These are phyloP conservation scores for Xylaria palmicola DNA, from an alignment of 495 filamentous ascomycete species.

Conservation along the genomic window DNA sequence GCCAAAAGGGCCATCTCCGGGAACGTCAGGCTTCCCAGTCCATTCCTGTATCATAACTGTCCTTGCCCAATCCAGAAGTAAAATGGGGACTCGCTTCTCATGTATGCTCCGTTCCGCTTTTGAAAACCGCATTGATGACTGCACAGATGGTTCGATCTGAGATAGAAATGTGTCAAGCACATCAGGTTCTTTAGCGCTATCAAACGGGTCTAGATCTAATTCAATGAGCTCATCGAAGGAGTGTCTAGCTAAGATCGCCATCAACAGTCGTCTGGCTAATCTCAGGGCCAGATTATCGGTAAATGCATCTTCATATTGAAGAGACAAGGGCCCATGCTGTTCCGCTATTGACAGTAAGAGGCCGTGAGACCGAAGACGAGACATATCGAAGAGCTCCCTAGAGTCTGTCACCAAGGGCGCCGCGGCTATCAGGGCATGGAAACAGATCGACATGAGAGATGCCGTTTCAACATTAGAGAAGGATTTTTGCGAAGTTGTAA, in stretches of 20 bases:
- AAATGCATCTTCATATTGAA: constrained; percentile 57
- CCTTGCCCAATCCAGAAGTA: constrained; percentile 76
- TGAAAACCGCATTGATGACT: constrained; percentile 43
- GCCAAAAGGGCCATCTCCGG: constrained; percentile 63
- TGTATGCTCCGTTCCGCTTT: constrained; percentile 47
- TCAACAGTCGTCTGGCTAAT: constrained; percentile 49
- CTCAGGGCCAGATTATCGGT: constrained; percentile 51
- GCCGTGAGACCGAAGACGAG: constrained; percentile 50
- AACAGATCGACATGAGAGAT: constrained; percentile 50
- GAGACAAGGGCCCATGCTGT: constrained; percentile 45
- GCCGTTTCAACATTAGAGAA: constrained; percentile 49
- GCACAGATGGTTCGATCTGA: constrained; percentile 46
- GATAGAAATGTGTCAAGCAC: constrained; percentile 48
- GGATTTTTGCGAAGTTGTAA: constrained; percentile 33
- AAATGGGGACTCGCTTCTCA: constrained; percentile 51
- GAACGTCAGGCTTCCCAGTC: constrained; percentile 70
- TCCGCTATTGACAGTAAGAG: constrained; percentile 36
- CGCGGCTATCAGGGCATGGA: constrained; percentile 53
- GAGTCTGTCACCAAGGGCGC: constrained; percentile 47
- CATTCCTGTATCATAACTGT: constrained; percentile 73
- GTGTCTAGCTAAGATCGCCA: constrained; percentile 49
- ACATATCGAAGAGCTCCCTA: constrained; percentile 49
- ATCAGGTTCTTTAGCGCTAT: constrained; percentile 34
- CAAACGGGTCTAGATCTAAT: constrained; percentile 27
- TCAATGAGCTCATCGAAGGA: constrained; percentile 46